Evolutionary conservation across 768 basidiomycete species (phyloP).

Genomic region (Rhodotorula toruloides): DNA sequence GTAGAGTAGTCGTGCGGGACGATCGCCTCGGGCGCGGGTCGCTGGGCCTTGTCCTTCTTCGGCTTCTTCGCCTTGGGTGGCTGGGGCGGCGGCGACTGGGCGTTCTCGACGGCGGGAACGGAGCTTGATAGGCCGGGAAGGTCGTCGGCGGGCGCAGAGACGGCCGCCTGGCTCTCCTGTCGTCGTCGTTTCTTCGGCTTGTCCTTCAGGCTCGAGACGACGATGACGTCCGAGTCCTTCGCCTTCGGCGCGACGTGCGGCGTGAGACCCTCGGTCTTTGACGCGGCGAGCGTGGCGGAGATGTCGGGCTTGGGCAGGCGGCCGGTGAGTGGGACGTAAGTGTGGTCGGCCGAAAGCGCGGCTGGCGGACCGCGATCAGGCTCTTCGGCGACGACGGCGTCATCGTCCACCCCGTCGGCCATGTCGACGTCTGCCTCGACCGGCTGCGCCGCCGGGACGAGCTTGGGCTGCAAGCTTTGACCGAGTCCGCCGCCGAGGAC

Average conservation of each 20-base stretch:
- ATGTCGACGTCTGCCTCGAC: background rate
- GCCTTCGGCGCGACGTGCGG: background rate
- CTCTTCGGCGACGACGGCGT: background rate
- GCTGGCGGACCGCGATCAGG: background rate
- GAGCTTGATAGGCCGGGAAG: background rate
- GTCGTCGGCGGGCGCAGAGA: background rate
- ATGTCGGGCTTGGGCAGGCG: conserved; percentile 9
- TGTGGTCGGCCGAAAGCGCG: conserved; percentile 16
- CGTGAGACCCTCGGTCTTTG: background rate
- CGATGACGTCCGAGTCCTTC: conserved; percentile 32
- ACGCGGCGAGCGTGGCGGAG: background rate
- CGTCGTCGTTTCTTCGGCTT: conserved; percentile 35
- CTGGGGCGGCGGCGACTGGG: background rate
- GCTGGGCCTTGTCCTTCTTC: conserved; percentile 20
- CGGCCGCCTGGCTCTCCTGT: background rate
- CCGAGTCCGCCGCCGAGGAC: conserved; percentile 35
- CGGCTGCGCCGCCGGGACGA: background rate
- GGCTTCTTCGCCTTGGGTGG: conserved; percentile 11
- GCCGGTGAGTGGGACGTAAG: conserved; percentile 31
- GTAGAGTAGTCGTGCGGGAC: conserved; percentile 32
- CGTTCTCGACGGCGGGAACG: background rate
- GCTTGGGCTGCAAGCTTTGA: background rate
- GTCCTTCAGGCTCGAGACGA: conserved; percentile 32
- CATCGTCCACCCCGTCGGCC: background rate
- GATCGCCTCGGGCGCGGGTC: background rate